Percentiles rank a stretch among this genome's conserved stretches.
Conservation (phyloP, 2,329 filamentous ascomycete species). For the Zasmidium citrigriseum region DNA sequence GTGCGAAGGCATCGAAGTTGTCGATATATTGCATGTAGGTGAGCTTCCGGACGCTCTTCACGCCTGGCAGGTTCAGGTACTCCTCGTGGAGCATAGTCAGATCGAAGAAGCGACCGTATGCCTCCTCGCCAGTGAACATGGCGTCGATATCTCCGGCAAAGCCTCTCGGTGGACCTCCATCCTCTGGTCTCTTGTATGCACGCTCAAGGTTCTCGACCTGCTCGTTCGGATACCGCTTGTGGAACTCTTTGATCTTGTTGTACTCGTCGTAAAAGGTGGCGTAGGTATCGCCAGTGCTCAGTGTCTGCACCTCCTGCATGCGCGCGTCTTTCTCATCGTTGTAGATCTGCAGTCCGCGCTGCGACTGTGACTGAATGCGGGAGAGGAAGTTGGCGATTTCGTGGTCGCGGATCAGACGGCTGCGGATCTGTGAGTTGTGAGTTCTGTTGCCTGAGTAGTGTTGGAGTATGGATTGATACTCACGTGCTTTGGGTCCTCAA, state of each 20-base stretch:
- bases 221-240: constrained; percentile 89
- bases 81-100: constrained; percentile 80
- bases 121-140: constrained; percentile 95
- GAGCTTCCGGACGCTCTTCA: constrained; percentile 66
- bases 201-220: constrained; percentile 93
- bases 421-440: constrained; percentile 66
- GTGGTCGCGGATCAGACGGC: constrained; percentile 87
- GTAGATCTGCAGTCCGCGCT: constrained; percentile 79
- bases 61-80: constrained; percentile 84
- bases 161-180: constrained; percentile 47
- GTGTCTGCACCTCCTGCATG: constrained; percentile 77
- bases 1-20: constrained; percentile 81
- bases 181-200: constrained; percentile 78
- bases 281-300: constrained; percentile 83
- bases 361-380: constrained; percentile 84
- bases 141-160: constrained; percentile 69
- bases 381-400: constrained; percentile 84
- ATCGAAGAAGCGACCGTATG: constrained; percentile 90
- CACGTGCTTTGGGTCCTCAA: constrained; percentile 86
- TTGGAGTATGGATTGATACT: constrained; percentile 37
- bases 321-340: constrained; percentile 72
- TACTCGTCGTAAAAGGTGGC: constrained; percentile 89
- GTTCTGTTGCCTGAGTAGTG: constrained; percentile 18
- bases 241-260: constrained; percentile 78
- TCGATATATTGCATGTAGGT: constrained; percentile 93